Evolutionary conservation across 805 yeast genomes (phyloP), one percentile per base, ranked within the genome.

Genomic region (Wickerhamiella azyma): DNA sequence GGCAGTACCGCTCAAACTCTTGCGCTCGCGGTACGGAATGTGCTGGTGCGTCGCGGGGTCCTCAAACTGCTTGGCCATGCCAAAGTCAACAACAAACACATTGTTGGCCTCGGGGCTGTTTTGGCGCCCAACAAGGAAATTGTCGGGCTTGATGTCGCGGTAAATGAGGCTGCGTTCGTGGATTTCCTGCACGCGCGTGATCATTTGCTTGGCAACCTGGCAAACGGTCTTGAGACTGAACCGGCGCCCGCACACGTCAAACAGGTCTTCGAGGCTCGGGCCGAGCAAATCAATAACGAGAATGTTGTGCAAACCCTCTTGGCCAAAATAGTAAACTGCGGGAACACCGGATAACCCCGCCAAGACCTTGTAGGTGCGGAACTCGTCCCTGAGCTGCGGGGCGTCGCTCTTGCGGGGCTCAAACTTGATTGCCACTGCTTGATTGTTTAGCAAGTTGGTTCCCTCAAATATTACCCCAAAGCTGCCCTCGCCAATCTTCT

Each of bases 381-480:
- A 92, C 65, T 89, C 98, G 63, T 89, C 98, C 58, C 96, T 76
- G 48, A 89, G 71, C 64, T 89, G 98, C 5, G 98, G 98, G 9
- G 97, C 96, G 57, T 92, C 97, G 30, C 94, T 79, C 63, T 88
- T 89, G 58, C 97, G 73, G 17, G 96, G 97, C 66, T 89, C 70
- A 56, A 92, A 92, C 65, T 89, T 89, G 63, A 89, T 89, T 37
- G 97, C 98, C 39, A 89, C 97, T 39, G 84, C 92, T 50, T 80
- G 80, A 52, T 86, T 86, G 67, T 85, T 89, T 55, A 89, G 76
- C 59, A 92, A 72, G 62, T 92, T 89, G 36, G 84, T 75, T 51
- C 98, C 98, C 67, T 92, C 97, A 62, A 92, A 89, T 49, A 89
- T 81, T 44, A 92, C 94, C 47, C 98, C 98, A 64, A 89, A 89